Conservation (phyloP, 441 rosid species). For the Kokia cookei region DNA sequence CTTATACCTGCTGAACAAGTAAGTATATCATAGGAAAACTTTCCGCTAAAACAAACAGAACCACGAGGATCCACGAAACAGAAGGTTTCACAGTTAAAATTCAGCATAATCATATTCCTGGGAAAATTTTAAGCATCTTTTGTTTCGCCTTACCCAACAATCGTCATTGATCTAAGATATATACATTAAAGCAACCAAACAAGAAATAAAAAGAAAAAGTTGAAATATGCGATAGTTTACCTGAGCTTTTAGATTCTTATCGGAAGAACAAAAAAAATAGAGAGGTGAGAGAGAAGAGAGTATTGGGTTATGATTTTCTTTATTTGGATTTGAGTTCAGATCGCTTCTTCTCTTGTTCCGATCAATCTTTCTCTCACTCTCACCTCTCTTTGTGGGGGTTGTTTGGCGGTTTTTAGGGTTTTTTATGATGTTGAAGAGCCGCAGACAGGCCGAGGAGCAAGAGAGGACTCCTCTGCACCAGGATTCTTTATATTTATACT, state of each 20-base stretch:
- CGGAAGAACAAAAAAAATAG: background rate
- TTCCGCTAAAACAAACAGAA: background rate
- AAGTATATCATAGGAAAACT: background rate
- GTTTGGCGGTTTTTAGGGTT: conserved; percentile 49
- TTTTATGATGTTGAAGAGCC: conserved; percentile 35
- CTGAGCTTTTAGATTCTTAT: background rate
- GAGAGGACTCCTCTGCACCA: background rate
- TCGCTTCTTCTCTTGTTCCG: background rate
- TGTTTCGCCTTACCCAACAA: background rate
- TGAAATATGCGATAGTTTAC: background rate
- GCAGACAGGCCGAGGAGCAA: conserved; percentile 8
- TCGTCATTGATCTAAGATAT: conserved; percentile 2
- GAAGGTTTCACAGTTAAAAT: background rate
- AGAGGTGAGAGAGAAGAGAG: conserved; percentile 6
- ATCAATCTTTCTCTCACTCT: conserved; percentile 6
- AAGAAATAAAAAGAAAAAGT: background rate
- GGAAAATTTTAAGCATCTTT: background rate
- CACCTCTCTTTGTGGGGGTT: conserved; percentile 8
- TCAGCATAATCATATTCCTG: background rate
- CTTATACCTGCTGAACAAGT: background rate
- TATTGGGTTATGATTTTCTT: background rate
- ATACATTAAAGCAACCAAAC: background rate
- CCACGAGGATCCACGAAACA: background rate
- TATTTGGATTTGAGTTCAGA: background rate
- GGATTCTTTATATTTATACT: conserved; percentile 15